Evolutionary conservation across 1,284 basidiomycete genomes (phyloP), one percentile per base, ranked within the genome.

Genomic region (Malassezia globosa): DNA sequence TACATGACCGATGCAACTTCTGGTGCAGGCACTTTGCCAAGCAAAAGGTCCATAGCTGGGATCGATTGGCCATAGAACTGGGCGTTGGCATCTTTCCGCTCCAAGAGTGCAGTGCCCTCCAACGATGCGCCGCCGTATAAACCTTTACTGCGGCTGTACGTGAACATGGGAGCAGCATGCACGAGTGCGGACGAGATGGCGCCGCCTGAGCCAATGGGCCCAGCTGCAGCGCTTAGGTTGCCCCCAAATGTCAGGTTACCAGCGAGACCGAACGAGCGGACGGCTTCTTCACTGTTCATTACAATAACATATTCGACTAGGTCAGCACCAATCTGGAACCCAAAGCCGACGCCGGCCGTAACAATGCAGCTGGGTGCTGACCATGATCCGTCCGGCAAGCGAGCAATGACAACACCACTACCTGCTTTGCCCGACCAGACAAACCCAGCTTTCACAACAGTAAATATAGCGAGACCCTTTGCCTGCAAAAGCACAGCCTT

Each of bases 341-440:
- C 92, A 82, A 90, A 90, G 33, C 92, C 92, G 5, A 94, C 73
- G 1, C 62, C 60, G 21, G 87, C 90, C 0, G 90, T 96, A n/a
- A 87, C 90, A 70, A 97, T 94, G 74, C 90, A 95, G 36, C 84
- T 88, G 0, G 92, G 92, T 1, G 90, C 90, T 39, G 85, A 89
- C 92, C 92, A 96, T 18, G 85, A 89, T 54, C 92, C 94, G 68
- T 96, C 90, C 4, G 86, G 85, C 29, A 96, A 80, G 14, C 94
- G 82, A 8, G 92, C 87, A 63, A 95, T 84, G 69, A 97, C 89
- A 51, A 97, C 75, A 7, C 92, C 92, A 0, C 85, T 88, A 29
- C 92, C 92, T 1, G 87, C 88, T 74, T 90, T 92, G 43, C 88
- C 92, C 7, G 86, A 89, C 78, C 95, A 94, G 48, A 95, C 81